Conservation (phyloP, 2,329 filamentous ascomycete species). For the Capronia americana region DNA sequence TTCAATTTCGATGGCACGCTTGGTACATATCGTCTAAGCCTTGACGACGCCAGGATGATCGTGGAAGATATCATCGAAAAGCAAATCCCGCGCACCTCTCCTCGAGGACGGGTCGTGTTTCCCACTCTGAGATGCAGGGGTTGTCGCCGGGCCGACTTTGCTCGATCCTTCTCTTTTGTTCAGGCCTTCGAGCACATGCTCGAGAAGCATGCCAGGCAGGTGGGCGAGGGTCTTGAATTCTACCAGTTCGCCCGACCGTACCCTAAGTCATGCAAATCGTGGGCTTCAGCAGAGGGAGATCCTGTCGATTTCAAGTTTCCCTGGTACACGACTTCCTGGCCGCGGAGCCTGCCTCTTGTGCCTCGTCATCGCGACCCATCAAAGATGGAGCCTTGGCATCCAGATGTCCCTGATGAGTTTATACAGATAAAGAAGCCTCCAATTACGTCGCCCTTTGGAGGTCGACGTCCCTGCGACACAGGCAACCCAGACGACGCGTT, state of each 20-base stretch:
- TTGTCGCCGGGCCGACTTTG: slow-evolving; percentile 40
- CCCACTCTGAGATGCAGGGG: slow-evolving; percentile 43
- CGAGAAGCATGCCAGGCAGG: slow-evolving; percentile 37
- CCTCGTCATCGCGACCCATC: slow-evolving; percentile 41
- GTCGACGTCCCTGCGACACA: slow-evolving; percentile 21
- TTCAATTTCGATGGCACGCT: slow-evolving; percentile 35
- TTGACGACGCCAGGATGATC: slow-evolving; percentile 45
- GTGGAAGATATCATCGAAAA: slow-evolving; percentile 41
- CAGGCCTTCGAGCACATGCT: slow-evolving; percentile 44
- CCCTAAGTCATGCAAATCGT: slow-evolving; percentile 2
- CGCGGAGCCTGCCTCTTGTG: slow-evolving; percentile 43
- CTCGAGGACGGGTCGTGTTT: slow-evolving; percentile 32
- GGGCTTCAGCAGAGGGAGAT: slow-evolving; percentile 11
- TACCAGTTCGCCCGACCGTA: slow-evolving; percentile 36
- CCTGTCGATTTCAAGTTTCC: slow-evolving; percentile 35
- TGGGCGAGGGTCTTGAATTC: slow-evolving; percentile 41
- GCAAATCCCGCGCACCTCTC: slow-evolving; percentile 22
- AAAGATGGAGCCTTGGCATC: slow-evolving; percentile 41
- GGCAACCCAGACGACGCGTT: slow-evolving; percentile 35
- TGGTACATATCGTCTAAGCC: slow-evolving; percentile 41
- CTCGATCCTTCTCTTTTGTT: slow-evolving; percentile 31
- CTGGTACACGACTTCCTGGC: slow-evolving; percentile 44
- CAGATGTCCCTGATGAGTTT: slow-evolving; percentile 36
- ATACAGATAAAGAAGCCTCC: slow-evolving; percentile 12
- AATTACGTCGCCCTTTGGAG: slow-evolving; percentile 37